Conservation (phyloP, 345 rosid genomes). For the Euphorbia lathyris region DNA sequence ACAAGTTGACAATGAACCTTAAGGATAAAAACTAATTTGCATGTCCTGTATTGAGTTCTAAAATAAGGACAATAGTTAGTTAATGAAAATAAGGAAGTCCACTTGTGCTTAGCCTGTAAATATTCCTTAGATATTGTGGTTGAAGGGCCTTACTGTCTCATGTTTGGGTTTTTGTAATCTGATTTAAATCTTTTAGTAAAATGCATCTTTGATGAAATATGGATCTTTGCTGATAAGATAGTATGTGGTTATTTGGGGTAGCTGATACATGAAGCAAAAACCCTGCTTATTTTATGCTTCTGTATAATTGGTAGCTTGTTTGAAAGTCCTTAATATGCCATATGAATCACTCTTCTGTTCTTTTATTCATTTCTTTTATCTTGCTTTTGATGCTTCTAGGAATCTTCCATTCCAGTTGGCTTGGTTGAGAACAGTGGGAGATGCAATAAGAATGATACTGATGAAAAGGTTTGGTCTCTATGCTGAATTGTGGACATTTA, state of each 20-base stretch:
- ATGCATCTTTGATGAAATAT: neutral
- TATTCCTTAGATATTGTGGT: neutral
- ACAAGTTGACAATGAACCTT: neutral
- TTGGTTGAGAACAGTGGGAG: slow-evolving; percentile 84
- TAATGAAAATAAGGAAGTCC: neutral
- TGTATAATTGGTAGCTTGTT: neutral
- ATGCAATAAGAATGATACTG: slow-evolving; percentile 73
- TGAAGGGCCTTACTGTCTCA: neutral
- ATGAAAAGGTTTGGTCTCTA: slow-evolving; percentile 56
- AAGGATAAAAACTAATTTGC: neutral
- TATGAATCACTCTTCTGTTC: neutral
- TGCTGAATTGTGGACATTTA: slow-evolving; percentile 4
- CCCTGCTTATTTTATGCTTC: neutral
- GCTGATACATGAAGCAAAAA: neutral
- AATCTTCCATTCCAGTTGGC: slow-evolving; percentile 44
- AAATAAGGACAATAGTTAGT: neutral
- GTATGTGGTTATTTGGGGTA: neutral
- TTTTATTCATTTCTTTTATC: neutral
- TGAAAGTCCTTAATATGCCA: neutral
- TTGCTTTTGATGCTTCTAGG: slow-evolving; percentile 38
- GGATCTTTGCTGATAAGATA: neutral
- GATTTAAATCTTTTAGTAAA: slow-evolving; percentile 2
- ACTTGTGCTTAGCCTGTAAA: neutral
- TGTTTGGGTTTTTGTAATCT: neutral
- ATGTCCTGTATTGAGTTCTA: neutral